Conservation (phyloP, 208 protist genomes). For the Trichomonas vaginalis region DNA sequence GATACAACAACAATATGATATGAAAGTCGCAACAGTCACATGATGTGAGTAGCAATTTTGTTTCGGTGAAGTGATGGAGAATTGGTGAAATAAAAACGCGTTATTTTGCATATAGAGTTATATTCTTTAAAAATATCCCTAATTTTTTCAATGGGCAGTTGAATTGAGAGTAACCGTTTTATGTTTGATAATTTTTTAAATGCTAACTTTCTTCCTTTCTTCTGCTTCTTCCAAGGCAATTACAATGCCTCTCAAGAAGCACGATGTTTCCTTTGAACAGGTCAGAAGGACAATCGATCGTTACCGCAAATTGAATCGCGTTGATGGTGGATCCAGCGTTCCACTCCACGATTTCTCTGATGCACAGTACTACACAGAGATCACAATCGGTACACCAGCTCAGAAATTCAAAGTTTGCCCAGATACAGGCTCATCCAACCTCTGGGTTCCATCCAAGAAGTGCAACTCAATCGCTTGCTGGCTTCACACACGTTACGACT, state of each 20-base stretch:
- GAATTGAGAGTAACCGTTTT: too few relatives aligned
- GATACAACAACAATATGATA: too few relatives aligned
- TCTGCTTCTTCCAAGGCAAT: background rate
- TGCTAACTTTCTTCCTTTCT: background rate
- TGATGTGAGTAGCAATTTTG: too few relatives aligned
- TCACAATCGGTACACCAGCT: slow-evolving; percentile 35
- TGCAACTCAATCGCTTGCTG: slow-evolving; percentile 14
- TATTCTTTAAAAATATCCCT: too few relatives aligned
- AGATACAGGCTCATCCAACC: slow-evolving; percentile 44
- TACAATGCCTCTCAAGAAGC: background rate
- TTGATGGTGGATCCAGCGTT: background rate
- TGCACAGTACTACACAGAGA: slow-evolving; percentile 35
- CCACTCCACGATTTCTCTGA: slow-evolving; percentile 31
- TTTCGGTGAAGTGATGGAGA: too few relatives aligned
- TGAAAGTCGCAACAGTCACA: too few relatives aligned
- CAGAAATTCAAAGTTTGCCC: slow-evolving; percentile 38
- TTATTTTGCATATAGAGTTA: too few relatives aligned
- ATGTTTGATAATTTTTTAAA: too few relatives aligned
- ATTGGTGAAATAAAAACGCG: too few relatives aligned
- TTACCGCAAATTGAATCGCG: background rate
- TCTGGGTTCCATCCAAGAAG: slow-evolving; percentile 37
- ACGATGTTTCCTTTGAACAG: background rate
- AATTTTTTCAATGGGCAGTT: too few relatives aligned
- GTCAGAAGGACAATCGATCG: background rate
- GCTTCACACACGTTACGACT: slow-evolving; percentile 35